phyloP scores from a whole-genome alignment of 179 eudicot species.

The Beta corolliflora region DNA sequence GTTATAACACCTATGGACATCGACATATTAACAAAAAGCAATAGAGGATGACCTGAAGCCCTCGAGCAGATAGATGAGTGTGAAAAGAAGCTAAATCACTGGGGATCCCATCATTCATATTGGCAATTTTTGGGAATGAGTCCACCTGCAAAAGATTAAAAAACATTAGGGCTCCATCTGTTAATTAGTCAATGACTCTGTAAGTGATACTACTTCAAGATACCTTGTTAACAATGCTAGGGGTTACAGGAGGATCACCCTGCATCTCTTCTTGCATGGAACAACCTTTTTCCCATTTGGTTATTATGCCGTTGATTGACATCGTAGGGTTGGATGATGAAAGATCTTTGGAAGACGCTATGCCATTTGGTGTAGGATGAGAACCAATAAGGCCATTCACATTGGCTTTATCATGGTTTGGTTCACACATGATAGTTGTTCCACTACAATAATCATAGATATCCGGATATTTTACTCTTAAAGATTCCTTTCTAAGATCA shows the following conservation, averaged over 20 bases:
- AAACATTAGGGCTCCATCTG: background rate
- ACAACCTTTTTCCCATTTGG: conserved; percentile 3
- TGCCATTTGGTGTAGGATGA: background rate
- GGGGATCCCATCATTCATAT: conserved; percentile 1
- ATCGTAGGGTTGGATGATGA: conserved; percentile 13
- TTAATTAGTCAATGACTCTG: background rate
- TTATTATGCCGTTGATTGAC: background rate
- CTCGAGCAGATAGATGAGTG: conserved; percentile 3
- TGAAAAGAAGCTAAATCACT: conserved; percentile 12
- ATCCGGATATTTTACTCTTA: background rate
- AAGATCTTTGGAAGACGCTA: conserved; percentile 11
- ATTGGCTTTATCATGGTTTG: background rate
- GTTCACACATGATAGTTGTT: background rate
- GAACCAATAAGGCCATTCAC: background rate
- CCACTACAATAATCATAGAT: background rate
- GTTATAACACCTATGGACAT: background rate
- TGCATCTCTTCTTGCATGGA: conserved; percentile 11
- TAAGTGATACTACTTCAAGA: conserved; percentile 11
- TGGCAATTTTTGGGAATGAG: background rate
- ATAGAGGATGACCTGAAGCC: conserved; percentile 20
- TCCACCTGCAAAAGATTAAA: conserved; percentile 8
- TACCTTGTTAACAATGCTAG: conserved; percentile 14
- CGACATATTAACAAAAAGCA: background rate
- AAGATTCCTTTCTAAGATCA: no score
- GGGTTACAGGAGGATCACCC: conserved; percentile 4